Evolutionary conservation across 257 asterid species (phyloP).

Genomic region (Coffea eugenioides): DNA sequence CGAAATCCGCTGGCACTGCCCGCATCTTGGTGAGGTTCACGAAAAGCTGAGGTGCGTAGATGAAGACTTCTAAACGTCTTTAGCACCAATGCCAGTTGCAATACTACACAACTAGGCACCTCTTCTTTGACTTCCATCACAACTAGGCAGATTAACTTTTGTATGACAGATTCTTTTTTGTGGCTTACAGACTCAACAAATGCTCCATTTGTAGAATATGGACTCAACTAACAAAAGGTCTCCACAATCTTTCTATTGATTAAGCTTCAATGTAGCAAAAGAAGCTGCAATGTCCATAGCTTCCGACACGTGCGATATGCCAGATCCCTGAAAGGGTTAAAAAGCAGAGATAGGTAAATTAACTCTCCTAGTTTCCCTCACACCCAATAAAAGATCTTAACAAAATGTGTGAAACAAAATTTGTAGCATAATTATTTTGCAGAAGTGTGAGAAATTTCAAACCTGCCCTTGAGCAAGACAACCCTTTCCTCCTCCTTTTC

Average conservation of each 20-base stretch:
- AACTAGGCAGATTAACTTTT: neutral
- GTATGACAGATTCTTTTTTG: neutral
- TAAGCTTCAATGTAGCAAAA: constrained; percentile 78
- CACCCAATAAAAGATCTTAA: neutral
- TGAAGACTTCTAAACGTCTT: neutral
- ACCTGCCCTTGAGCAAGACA: constrained; percentile 98
- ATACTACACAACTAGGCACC: neutral
- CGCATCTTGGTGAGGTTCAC: too few species aligned
- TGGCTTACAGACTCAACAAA: neutral
- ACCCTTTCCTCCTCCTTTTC: constrained; percentile 98
- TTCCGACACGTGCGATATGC: constrained; percentile 42
- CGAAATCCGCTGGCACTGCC: neutral
- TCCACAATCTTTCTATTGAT: constrained; percentile 29
- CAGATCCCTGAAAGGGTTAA: constrained; percentile 54
- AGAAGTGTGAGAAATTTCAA: constrained; percentile 9
- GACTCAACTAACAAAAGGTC: neutral
- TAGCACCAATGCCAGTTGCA: neutral
- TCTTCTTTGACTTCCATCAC: neutral
- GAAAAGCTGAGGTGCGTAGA: neutral
- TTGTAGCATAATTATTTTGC: neutral
- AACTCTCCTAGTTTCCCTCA: neutral
- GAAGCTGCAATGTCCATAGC: constrained; percentile 76
- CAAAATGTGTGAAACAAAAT: neutral
- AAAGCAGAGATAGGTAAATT: neutral
- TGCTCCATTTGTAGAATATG: neutral